Percentiles rank a stretch among this genome's conserved stretches.
Evolutionary conservation across 352 stramenopile species (phyloP).

Genomic region (Globisporangium sylvaticum): DNA sequence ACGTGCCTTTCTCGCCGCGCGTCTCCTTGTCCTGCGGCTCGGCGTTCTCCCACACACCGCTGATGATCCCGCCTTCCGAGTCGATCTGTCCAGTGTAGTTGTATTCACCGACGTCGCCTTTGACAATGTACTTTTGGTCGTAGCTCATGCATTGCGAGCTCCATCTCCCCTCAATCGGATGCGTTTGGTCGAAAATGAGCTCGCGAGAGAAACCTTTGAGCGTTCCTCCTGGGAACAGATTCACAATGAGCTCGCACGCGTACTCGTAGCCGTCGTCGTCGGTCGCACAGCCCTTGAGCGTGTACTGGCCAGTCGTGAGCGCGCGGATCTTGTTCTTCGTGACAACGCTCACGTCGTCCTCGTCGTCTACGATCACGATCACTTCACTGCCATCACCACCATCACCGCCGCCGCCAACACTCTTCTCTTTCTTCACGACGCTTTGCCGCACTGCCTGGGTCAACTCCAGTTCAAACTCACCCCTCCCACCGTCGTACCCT

Average conservation of each 20-base stretch:
- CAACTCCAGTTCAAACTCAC: constrained; percentile 53
- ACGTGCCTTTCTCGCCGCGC: constrained; percentile 50
- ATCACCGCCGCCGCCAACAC: background rate
- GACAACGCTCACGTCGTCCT: constrained; percentile 8
- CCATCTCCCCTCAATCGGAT: constrained; percentile 41
- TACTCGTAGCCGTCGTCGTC: constrained; percentile 76
- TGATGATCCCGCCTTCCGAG: constrained; percentile 35
- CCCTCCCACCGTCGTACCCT: constrained; percentile 49
- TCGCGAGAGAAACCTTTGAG: constrained; percentile 44
- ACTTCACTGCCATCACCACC: background rate
- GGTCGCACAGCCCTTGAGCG: constrained; percentile 52
- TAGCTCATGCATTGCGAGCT: constrained; percentile 30
- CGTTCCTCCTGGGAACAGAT: constrained; percentile 32
- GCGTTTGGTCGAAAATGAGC: constrained; percentile 52
- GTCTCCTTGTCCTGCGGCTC: constrained; percentile 25
- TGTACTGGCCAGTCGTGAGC: constrained; percentile 53
- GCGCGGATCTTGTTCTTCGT: constrained; percentile 20
- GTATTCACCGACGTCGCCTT: constrained; percentile 53
- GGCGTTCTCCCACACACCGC: constrained; percentile 46
- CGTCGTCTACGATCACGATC: constrained; percentile 22
- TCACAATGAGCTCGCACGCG: constrained; percentile 45
- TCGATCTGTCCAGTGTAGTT: constrained; percentile 38
- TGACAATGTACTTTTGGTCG: constrained; percentile 57
- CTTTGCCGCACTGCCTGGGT: constrained; percentile 20
- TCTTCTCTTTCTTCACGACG: background rate